Base-by-base conservation (phyloP, 331 rosid species). In the Arachis monticola region DNA sequence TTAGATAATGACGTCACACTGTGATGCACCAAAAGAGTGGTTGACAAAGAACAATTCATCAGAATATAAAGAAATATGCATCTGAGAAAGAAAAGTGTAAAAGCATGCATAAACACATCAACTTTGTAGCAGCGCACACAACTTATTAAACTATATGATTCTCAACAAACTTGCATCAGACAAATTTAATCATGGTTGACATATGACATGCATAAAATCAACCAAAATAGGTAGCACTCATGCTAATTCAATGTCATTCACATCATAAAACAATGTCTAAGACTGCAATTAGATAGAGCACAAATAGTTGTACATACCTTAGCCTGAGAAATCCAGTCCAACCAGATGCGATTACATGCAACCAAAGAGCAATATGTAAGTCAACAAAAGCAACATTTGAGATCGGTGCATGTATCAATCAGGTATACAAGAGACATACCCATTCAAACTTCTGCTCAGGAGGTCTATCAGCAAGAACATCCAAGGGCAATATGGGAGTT, bases 401-500 rank as follows among this genome's bases (percentile, higher is more conserved):
- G 75, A 80, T 46, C 51, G 67, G 60, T 73, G 27, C 31, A 52
- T n/a, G 46, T 10, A 71, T 74, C 8, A 8, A 22, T 40, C 60
- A 60, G 7, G 41, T 48, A 38, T 52, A 58, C 8, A 27, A 78
- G 67, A 59, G 77, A 82, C 91, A 77, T 83, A 94, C 99, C 95
- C 80, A 92, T 77, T 84, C 87, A 57, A 94, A 77, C 88, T 94
- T 94, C 87, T 94, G 90, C 95, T 90, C 96, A 0, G 97, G 91
- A 73, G 90, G 85, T 79, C 90, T 90, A 64, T 94, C 99, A 44
- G 99, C 92, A 38, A 94, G 97, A 77, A 94, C 80, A 83, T 94
- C 99, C 60, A 94, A 77, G 72, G 99, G 99, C 77, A 85, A 81
- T 22, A 94, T 87, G 60, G 99, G 97, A 68, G 93, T 94, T 79